These are phyloP conservation scores for Saitozyma sp. DNA, from an alignment of 768 basidiomycete species.

Conservation along the genomic window DNA sequence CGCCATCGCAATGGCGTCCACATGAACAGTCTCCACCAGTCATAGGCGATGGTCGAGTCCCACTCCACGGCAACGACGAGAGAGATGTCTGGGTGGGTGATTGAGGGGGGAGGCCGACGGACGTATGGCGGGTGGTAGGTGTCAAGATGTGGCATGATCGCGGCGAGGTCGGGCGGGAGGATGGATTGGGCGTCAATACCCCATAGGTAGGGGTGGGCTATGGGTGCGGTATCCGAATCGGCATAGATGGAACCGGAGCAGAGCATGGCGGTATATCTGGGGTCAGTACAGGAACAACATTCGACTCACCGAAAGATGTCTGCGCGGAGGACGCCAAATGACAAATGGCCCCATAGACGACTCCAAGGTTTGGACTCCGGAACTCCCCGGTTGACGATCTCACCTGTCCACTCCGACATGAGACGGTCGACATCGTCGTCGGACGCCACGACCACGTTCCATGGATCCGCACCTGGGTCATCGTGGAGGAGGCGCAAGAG, in stretches of 20 bases:
- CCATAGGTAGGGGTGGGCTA: constrained; percentile 30
- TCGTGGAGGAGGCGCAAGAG: constrained; percentile 9
- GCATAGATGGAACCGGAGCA: constrained; percentile 20
- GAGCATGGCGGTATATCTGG: constrained; percentile 22
- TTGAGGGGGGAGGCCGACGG: constrained; percentile 1
- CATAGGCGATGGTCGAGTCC: constrained; percentile 19
- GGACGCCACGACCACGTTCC: constrained; percentile 16
- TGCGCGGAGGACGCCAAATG: constrained; percentile 18
- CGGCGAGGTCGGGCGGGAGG: constrained; percentile 16
- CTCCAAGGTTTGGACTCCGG: constrained; percentile 10
- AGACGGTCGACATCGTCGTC: constrained; percentile 20
- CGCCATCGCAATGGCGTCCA: constrained; percentile 17
- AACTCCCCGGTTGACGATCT: constrained; percentile 7
- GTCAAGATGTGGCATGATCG: constrained; percentile 9
- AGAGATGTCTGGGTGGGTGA: constrained; percentile 20
- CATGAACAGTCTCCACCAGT: constrained; percentile 5
- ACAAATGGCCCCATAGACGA: constrained; percentile 15
- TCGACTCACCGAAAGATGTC: constrained; percentile 21
- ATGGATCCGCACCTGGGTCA: constrained; percentile 8
- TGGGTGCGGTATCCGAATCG: constrained; percentile 25
- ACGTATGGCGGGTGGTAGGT: not conserved
- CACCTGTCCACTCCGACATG: constrained; percentile 24
- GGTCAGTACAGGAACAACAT: not conserved
- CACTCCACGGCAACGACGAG: constrained; percentile 28
- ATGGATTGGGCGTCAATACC: constrained; percentile 14